Evolutionary conservation across 1,139 yeast species (phyloP).

Genomic region (Hansenula lynferdii): DNA sequence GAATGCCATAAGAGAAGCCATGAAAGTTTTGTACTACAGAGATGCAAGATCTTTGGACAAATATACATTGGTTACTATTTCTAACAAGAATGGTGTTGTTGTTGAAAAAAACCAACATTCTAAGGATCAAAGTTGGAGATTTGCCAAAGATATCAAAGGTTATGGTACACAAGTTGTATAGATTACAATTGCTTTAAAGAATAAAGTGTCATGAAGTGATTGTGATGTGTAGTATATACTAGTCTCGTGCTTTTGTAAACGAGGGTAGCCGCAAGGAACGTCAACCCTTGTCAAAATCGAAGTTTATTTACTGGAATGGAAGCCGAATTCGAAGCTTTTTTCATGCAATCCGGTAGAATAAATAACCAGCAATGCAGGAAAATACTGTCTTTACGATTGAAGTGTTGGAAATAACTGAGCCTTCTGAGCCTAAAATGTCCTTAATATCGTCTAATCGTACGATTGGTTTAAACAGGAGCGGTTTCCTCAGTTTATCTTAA

Average conservation of each 20-base stretch:
- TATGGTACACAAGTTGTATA: conserved; percentile 66
- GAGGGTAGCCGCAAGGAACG: no score
- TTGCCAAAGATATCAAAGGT: conserved; percentile 85
- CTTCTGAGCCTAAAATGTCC: no score
- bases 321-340: no score
- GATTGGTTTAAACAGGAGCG: no score
- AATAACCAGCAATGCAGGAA: no score
- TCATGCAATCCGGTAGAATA: no score
- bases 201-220: background rate
- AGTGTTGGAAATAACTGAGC: no score
- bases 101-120: conserved; percentile 63
- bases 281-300: no score
- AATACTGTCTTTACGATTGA: no score
- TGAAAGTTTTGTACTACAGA: conserved; percentile 93
- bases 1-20: conserved; percentile 69
- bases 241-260: background rate
- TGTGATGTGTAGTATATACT: background rate
- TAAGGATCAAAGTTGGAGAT: conserved; percentile 79
- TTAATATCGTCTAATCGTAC: no score
- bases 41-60: conserved; percentile 93
- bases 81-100: conserved; percentile 52
- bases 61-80: conserved; percentile 77
- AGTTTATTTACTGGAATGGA: no score
- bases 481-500: no score
- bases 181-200: background rate